Base-by-base conservation (phyloP, 192 early-diverging fungal genomes). In the Geosiphon pyriformis region DNA sequence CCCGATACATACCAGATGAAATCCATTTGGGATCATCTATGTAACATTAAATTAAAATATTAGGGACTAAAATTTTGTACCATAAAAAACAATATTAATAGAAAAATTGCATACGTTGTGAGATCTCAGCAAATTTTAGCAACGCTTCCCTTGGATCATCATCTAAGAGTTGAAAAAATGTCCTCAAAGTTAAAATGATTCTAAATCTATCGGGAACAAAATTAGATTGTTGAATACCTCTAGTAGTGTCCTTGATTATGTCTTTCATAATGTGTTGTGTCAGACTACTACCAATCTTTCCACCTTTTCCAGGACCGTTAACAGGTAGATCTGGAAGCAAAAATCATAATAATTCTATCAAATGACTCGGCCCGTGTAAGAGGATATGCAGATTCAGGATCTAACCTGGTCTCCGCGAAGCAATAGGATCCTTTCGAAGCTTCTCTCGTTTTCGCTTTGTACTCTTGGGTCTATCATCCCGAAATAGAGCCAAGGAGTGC, bases 71-170 rank as follows among this genome's bases (percentile, higher is more conserved):
- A 46, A 18, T 18, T 62, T 27, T 29, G 29, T 6, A 48, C 26
- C 7, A 3, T 30, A 1, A 2, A 29, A 30, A 49, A 42, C n/a
- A 11, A 33, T 27, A 29, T 11, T 32, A 64, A 64, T 12, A 0
- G 33, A 23, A 34, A 4, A 34, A n/a, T 7, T 7, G 25, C 29
- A 23, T 64, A 64, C 61, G 67, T 34, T 90, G 86, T 0, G 93
- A 91, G 1, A 81, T 78, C 2, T 83, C 77, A 0, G 96, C 94
- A 78, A 92, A 93, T 63, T 84, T 90, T 30, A 98, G 74, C 67
- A 98, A 80, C 2, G 92, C 96, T 54, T 90, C 94, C 52, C 96
- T 78, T 11, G 96, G 96, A 78, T 98, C 96, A 64, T 94, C 92
- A 61, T 93, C 90, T 52, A 87, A 81, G 1, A 78, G 15, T 3